Evolutionary conservation across 306 rosid species (phyloP), one percentile per base, ranked within the genome.

Genomic region (Malus sieversii): DNA sequence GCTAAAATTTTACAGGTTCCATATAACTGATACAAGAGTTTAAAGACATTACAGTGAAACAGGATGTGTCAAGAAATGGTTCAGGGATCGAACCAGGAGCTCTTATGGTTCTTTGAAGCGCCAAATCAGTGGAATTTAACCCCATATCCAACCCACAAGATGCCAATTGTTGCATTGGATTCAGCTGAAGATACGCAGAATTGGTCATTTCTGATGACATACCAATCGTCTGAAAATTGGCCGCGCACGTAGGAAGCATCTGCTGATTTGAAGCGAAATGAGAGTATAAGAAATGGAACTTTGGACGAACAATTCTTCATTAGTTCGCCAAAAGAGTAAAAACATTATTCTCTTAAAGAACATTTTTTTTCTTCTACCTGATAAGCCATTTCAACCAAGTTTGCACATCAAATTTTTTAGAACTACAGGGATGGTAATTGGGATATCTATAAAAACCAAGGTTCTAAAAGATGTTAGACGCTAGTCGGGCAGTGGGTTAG

Each of bases 81-180:
- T 90, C 97, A 0, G 90, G 92, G 78, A 89, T 71, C 10, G 96
- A 84, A 13, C 83, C 53, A 16, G 95, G 90, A n/a, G 90, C 85
- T 70, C 82, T 80, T 51, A 82, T 84, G 76, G 87, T 79, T 87
- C 93, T 86, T 75, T 91, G 75, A 45, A 84, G 82, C 2, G 75
- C 89, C 42, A 82, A 27, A 70, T 93, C 96, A 0, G 90, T 68
- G 66, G 92, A 75, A 80, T 78, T 80, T 29, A 87, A 71, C 45
- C 84, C 93, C 76, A 79, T 76, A 38, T 87, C 96, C 74, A 86
- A 75, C 72, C 87, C 98, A 59, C 85, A 82, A 73, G 85, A 87
- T 2, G 96, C 89, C 55, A 85, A 51, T 74, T 87, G 97, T 51
- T 93, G 90, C 11, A 66, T 77, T 73, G 84, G 87, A 72, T 89